Evolutionary conservation across 2,329 filamentous ascomycete species (phyloP), one percentile per base, ranked within the genome.

Genomic region (Claviceps capensis): DNA sequence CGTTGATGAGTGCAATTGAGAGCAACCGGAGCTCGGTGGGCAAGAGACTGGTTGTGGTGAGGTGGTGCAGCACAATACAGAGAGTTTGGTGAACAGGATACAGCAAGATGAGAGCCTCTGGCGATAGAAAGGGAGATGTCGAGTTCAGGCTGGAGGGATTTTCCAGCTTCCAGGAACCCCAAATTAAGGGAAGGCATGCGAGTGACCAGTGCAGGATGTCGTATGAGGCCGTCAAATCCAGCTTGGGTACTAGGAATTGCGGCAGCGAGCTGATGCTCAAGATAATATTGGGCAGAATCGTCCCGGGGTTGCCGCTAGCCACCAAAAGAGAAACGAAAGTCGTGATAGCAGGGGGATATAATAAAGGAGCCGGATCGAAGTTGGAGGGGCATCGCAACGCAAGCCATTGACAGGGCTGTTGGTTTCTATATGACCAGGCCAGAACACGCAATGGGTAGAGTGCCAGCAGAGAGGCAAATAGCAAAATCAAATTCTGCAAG

Each of bases 321-420:
- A 95, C 74, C 9, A 90, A 82, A 4, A 93, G 71, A 1, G 89
- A 82, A 30, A 93, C 84, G 46, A 90, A 74, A 16, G 90, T 69
- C 1, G 90, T 88, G 34, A 95, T 74, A 2, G 83, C 68, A 5
- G 85, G 77, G 17, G 91, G 91, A 63, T 96, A 97, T 53, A 96
- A 68, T n/a, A 95, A 74, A 11, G 90, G 88, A 6, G 91, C 91
- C 2, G 89, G 90, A 62, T 97, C 91, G 67, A 96, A 95, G n/a
- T 79, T 76, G 4, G 81, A 71, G 0, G 89, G 88, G 40, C 95
- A 72, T 34, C 63, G 63, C 38, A 83, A 60, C 1, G 72, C 69
- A 34, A 73, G 58, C 53, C 56, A 59, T 30, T 56, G 65, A n/a
- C 66, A 65, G 3, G 72, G 66, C 4, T 57, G 63, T 17, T 67